phyloP scores from a whole-genome alignment of 148 eudicot genomes.

The Oxyria digyna region DNA sequence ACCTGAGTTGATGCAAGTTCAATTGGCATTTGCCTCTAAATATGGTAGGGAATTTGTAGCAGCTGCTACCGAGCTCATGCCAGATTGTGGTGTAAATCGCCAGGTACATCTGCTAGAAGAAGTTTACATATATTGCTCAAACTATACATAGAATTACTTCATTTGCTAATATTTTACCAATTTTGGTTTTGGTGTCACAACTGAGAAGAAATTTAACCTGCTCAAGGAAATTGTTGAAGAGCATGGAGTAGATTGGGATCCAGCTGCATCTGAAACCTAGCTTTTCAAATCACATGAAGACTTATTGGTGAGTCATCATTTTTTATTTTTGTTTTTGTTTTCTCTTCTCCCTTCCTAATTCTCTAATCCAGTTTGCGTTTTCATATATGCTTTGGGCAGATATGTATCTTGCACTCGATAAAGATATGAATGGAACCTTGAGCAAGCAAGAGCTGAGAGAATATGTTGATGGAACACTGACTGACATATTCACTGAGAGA shows the following conservation, averaged over 20 bases:
- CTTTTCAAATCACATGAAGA: constrained; percentile 89
- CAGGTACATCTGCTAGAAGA: too few relatives aligned
- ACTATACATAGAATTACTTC: not conserved
- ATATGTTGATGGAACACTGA: too few relatives aligned
- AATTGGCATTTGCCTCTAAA: constrained; percentile 68
- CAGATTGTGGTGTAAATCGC: too few relatives aligned
- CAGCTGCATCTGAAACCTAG: constrained; percentile 79
- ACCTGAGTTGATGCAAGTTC: constrained; percentile 77
- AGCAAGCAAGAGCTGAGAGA: too few relatives aligned
- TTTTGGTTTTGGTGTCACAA: constrained; percentile 23
- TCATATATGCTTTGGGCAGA: too few relatives aligned
- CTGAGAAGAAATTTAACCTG: constrained; percentile 82
- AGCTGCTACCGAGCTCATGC: too few relatives aligned
- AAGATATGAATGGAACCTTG: too few relatives aligned
- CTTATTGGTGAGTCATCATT: constrained; percentile 42
- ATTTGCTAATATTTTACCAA: not conserved
- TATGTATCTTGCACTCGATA: too few relatives aligned
- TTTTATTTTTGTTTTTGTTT: not conserved
- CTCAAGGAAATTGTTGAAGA: constrained; percentile 93
- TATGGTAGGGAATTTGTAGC: too few relatives aligned
- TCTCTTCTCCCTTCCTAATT: not conserved
- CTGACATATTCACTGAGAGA: too few relatives aligned
- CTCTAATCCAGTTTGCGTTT: too few relatives aligned
- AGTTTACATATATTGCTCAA: too few relatives aligned
- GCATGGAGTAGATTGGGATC: constrained; percentile 92